Base-by-base conservation (phyloP, 371 early-diverging fungal species). In the Mucor plumbeus region DNA sequence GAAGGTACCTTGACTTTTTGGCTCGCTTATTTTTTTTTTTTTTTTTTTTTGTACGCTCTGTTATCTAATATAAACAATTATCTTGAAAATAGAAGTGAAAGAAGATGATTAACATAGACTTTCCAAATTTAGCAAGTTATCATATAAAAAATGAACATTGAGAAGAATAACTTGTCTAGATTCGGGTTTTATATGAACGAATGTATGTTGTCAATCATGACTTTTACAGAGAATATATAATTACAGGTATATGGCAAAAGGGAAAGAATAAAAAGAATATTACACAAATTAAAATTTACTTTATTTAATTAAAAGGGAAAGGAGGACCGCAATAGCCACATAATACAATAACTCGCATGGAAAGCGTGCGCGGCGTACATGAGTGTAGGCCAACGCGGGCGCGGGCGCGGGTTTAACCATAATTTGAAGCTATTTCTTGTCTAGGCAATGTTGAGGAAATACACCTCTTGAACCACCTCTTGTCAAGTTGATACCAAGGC, bases 391-490 rank as follows among this genome's bases (percentile, higher is more conserved):
- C 26, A 26, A 1, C 26, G 26, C 3, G 1, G 47, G 44, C 44
- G 44, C 17, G 17, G 4, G 47, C 19, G 47, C 21, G 47, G 47
- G 47, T 47, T 47, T 19, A 47, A 19, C 9, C 47, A 19, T 10
- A n/a, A 9, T 8, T 47, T 1, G 47, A n/a, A 19, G 9, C 60
- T 67, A 70, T 9, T 57, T 11, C 11, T 54, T 38, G 54, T 61
- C 75, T 10, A 86, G 63, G 61, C 84, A 84, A 63, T 80, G 77
- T 14, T 77, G 67, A 14, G 84, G 85, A 70, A 84, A 81, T 3
- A 84, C 83, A 7, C 85, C 86, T 64, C 79, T 65, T 26, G 66
- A 59, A 44, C 65, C 59, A 34, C 80, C 82, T 26, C 82, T 70
- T 43, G 82, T 75, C 40, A 83, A 69, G 57, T 86, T 86, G 59